Evolutionary conservation across 192 early-diverging fungal species (phyloP).

Genomic region (Podochytrium sp.): DNA sequence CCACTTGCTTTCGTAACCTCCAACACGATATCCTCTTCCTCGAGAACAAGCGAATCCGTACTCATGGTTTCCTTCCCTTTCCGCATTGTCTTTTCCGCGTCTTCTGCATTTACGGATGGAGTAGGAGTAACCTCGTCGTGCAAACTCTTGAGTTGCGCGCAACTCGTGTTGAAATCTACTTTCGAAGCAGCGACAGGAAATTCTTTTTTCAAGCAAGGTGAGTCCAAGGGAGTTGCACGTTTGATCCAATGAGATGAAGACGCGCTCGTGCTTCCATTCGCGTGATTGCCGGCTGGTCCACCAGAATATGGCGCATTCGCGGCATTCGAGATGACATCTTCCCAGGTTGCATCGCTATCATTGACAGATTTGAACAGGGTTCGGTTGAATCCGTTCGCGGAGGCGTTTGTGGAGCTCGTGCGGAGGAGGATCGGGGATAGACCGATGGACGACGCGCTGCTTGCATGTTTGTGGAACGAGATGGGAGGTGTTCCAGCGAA

Average conservation of each 20-base stretch:
- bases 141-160: not conserved
- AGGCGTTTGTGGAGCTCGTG: not conserved
- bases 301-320: not conserved
- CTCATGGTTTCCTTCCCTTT: not conserved
- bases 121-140: not conserved
- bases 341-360: not conserved
- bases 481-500: not conserved
- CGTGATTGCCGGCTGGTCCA: too few species aligned
- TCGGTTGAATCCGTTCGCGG: not conserved
- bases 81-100: not conserved
- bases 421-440: not conserved
- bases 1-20: constrained; percentile 1
- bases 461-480: not conserved
- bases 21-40: constrained; percentile 22
- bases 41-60: constrained; percentile 9
- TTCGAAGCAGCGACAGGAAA: too few species aligned
- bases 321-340: not conserved
- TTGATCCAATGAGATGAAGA: constrained; percentile 30
- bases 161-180: too few species aligned
- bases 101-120: too few species aligned
- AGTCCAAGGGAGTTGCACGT: too few species aligned
- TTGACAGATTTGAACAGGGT: not conserved
- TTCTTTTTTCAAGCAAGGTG: too few species aligned
- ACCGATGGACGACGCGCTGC: not conserved
- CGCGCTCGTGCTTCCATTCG: not conserved